phyloP scores from a whole-genome alignment of 1,284 basidiomycete genomes.

The Abortiporus biennis region DNA sequence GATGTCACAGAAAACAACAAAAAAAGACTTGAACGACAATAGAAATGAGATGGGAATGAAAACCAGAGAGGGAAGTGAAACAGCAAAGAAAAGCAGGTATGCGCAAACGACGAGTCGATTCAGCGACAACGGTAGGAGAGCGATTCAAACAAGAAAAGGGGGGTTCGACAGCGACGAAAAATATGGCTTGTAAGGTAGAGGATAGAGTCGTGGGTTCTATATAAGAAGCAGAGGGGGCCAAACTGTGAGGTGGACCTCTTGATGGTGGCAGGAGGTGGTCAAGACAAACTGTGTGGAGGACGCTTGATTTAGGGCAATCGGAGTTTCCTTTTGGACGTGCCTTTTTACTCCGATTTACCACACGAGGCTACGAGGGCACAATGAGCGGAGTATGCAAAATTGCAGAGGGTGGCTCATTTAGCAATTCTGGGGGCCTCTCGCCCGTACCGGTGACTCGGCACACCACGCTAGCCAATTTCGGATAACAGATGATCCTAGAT shows the following conservation, averaged over 20 bases:
- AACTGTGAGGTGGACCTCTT: not conserved
- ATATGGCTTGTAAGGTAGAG: slow-evolving; percentile 9
- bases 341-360: slow-evolving; percentile 3
- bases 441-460: slow-evolving; percentile 3
- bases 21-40: slow-evolving; percentile 22
- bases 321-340: slow-evolving; percentile 10
- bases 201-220: slow-evolving; percentile 3
- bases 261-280: slow-evolving; percentile 1
- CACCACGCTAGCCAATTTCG: not conserved
- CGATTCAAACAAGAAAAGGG: slow-evolving; percentile 27
- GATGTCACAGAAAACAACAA: slow-evolving; percentile 14
- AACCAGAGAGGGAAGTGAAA: slow-evolving; percentile 17
- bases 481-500: not conserved
- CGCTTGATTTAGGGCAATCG: slow-evolving; percentile 1
- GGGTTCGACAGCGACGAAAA: slow-evolving; percentile 29
- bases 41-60: slow-evolving; percentile 20
- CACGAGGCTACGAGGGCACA: slow-evolving; percentile 9
- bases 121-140: slow-evolving; percentile 30
- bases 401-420: not conserved
- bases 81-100: slow-evolving; percentile 25
- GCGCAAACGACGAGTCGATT: slow-evolving; percentile 27
- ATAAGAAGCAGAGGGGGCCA: not conserved
- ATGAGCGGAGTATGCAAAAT: slow-evolving; percentile 4
- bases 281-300: slow-evolving; percentile 5
- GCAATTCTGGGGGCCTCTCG: not conserved